phyloP scores from a whole-genome alignment of 352 stramenopile species.

The Pythium angustatum region DNA sequence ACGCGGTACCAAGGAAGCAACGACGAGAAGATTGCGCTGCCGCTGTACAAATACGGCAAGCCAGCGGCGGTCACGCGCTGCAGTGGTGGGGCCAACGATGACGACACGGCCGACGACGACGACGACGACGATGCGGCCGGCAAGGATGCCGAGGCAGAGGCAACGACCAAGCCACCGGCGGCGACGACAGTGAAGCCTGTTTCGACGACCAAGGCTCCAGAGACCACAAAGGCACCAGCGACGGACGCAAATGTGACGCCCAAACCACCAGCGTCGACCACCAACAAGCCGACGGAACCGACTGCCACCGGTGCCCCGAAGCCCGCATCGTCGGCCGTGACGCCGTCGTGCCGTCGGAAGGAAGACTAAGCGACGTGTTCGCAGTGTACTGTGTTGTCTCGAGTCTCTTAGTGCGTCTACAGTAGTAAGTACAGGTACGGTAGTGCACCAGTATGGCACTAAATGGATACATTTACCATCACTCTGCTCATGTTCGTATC shows the following conservation, averaged over 20 bases:
- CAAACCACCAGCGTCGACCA: neutral
- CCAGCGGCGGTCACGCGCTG: slow-evolving; percentile 10
- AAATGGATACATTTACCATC: neutral
- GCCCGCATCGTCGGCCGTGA: no score
- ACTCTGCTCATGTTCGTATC: slow-evolving; percentile 4
- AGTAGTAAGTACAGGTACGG: no score
- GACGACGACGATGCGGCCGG: neutral
- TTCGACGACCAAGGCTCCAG: neutral
- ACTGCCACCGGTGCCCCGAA: no score
- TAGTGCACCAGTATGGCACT: no score
- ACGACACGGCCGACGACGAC: no score
- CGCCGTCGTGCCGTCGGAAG: no score
- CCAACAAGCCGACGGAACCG: neutral
- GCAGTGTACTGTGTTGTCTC: no score
- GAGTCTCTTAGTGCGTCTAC: no score
- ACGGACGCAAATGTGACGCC: neutral
- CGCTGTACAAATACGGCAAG: slow-evolving; percentile 26
- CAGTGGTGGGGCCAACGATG: neutral
- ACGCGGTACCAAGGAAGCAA: slow-evolving; percentile 8
- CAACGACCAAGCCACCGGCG: neutral
- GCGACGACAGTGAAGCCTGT: neutral
- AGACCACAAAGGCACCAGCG: neutral
- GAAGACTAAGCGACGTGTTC: no score
- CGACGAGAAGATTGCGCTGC: slow-evolving; percentile 1
- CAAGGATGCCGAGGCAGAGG: neutral